Evolutionary conservation across 371 early-diverging fungal genomes (phyloP).

Genomic region (Chytridium lagenaria): DNA sequence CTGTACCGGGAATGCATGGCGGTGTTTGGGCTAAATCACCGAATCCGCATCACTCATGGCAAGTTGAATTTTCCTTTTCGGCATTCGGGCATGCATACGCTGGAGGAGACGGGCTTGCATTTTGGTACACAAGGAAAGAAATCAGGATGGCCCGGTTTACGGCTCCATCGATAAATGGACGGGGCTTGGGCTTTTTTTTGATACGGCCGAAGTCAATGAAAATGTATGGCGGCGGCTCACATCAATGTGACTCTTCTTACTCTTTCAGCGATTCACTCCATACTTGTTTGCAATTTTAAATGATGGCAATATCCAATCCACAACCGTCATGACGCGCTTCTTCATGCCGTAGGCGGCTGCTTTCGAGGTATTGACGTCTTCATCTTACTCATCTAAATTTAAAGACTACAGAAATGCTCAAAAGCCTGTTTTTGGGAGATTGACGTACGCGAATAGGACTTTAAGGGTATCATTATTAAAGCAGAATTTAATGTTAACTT

Average conservation of each 20-base stretch:
- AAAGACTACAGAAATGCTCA: slow-evolving; percentile 73
- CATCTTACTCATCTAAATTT: neutral
- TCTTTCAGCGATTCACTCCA: slow-evolving; percentile 56
- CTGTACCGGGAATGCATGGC: slow-evolving; percentile 69
- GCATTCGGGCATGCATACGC: slow-evolving; percentile 67
- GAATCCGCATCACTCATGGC: slow-evolving; percentile 78
- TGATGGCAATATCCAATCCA: slow-evolving; percentile 66
- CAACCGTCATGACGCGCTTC: slow-evolving; percentile 56
- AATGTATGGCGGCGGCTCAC: slow-evolving; percentile 20
- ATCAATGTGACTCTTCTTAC: slow-evolving; percentile 27
- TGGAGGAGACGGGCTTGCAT: slow-evolving; percentile 83
- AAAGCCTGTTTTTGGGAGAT: slow-evolving; percentile 62
- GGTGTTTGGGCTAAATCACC: slow-evolving; percentile 71
- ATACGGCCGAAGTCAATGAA: slow-evolving; percentile 13
- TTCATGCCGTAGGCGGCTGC: slow-evolving; percentile 60
- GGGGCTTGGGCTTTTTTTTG: slow-evolving; percentile 27
- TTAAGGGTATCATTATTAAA: slow-evolving; percentile 61
- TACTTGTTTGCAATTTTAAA: slow-evolving; percentile 73
- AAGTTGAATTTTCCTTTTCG: slow-evolving; percentile 70
- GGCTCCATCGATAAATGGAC: slow-evolving; percentile 75
- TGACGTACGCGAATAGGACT: slow-evolving; percentile 69
- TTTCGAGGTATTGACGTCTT: slow-evolving; percentile 46
- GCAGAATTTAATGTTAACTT: neutral
- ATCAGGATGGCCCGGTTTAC: slow-evolving; percentile 69
- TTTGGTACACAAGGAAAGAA: slow-evolving; percentile 75